Percentiles rank a stretch among this genome's conserved stretches.
Evolutionary conservation across 1,284 basidiomycete species (phyloP).

Genomic region (Microbotryum intermedium): DNA sequence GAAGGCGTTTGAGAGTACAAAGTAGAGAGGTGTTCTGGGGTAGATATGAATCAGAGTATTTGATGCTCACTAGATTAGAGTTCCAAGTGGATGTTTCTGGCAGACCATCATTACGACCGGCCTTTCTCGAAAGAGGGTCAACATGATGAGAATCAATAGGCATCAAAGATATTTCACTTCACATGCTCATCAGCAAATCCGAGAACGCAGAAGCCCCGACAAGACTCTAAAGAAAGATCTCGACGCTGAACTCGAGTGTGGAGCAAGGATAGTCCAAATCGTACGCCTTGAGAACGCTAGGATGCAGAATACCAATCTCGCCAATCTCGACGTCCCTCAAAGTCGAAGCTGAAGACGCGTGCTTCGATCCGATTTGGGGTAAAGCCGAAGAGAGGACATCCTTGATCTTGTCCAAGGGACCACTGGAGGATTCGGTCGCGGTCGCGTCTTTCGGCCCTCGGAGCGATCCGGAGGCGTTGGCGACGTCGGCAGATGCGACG

Average conservation of each 20-base stretch:
- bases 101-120: neutral
- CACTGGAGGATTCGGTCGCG: constrained; percentile 1
- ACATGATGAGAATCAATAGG: too few species aligned
- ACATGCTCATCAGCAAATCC: neutral
- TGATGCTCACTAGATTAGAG: too few species aligned
- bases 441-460: constrained; percentile 41
- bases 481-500: constrained; percentile 17
- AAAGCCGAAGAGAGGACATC: constrained; percentile 37
- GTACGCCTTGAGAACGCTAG: constrained; percentile 79
- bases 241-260: constrained; percentile 83
- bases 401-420: constrained; percentile 41
- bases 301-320: constrained; percentile 78
- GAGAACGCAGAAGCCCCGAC: neutral
- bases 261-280: constrained; percentile 95
- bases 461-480: constrained; percentile 36
- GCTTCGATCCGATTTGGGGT: too few species aligned
- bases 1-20: constrained; percentile 18
- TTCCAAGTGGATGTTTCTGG: neutral
- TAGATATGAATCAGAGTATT: too few species aligned
- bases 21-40: too few species aligned
- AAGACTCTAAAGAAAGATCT: constrained; percentile 68
- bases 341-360: constrained; percentile 19
- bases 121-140: too few species aligned
- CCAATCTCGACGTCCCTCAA: constrained; percentile 63
- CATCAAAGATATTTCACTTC: too few species aligned